Evolutionary conservation across 768 basidiomycete genomes (phyloP), one percentile per base, ranked within the genome.

Genomic region (Trametes maxima): DNA sequence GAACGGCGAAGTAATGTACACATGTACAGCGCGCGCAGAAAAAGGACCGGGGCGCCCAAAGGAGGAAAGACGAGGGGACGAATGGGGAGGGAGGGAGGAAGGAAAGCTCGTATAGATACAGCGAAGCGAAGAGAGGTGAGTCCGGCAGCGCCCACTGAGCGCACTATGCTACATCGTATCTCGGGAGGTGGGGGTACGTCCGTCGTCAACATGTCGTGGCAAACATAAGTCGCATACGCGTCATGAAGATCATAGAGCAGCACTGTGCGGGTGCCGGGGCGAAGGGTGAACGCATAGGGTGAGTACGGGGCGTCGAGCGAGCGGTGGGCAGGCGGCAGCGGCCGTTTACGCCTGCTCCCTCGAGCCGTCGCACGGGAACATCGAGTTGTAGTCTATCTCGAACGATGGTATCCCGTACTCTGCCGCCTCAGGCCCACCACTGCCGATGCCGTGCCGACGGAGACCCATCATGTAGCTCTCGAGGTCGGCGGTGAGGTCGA

Each of bases 401-500:
- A 39, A 48, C 28, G 64, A 60, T 54, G 66, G 59, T 48, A 59
- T 48, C 54, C 63, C 64, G 64, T 66, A 69, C 19, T 33, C 35
- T 16, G 56, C 40, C 1, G 67, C 59, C 43, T 68, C 60, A 10
- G 52, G 48, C 12, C 11, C n/a, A 10, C 62, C 57, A n/a, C 16
- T 37, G 22, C 48, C 52, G 51, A 72, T 69, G n/a, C 65, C 64
- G 44, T 60, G 60, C 21, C 63, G 67, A 42, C 64, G 61, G 33
- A 72, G 63, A 6, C 66, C 71, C 33, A 59, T 36, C 21, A 53
- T 59, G 65, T 72, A 72, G 21, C 67, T 45, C 54, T 69, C 64
- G 42, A 69, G 60, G 51, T 69, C 69, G 51, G 59, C 49, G 33
- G 58, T 45, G 45, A 60, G 24, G 46, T 62, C 57, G 63, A 51